Conservation (phyloP, 2,329 filamentous ascomycete genomes). For the Stagonosporopsis vannaccii region DNA sequence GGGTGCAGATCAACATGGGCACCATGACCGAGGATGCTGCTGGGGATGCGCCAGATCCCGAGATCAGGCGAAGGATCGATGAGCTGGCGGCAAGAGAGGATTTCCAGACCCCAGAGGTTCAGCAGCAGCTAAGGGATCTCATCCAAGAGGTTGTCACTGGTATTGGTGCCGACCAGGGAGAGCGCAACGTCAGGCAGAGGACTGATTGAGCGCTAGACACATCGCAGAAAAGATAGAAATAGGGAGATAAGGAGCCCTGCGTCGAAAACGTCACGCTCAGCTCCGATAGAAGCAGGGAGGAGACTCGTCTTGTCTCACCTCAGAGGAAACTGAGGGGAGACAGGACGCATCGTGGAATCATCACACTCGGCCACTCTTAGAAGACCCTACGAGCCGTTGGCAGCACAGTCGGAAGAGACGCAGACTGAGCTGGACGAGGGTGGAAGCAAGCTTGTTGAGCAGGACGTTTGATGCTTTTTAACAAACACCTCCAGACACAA, state of each 20-base stretch:
- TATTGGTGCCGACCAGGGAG: constrained; percentile 66
- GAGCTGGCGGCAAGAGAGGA: constrained; percentile 84
- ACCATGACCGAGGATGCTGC: constrained; percentile 67
- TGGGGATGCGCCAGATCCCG: constrained; percentile 75
- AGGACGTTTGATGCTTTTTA: neutral
- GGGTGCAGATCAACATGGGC: constrained; percentile 78
- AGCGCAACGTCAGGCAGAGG: constrained; percentile 55
- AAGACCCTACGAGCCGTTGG: neutral
- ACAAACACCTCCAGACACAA: neutral
- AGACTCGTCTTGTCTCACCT: neutral
- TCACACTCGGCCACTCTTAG: neutral
- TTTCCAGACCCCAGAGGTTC: constrained; percentile 81
- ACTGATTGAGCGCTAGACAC: constrained; percentile 39
- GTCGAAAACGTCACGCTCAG: neutral
- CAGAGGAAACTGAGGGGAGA: neutral
- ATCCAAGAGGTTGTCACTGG: constrained; percentile 81
- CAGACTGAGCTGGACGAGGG: neutral
- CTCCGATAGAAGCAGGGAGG: no score
- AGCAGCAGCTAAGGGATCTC: constrained; percentile 78
- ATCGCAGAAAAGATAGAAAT: neutral
- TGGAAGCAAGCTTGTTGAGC: neutral
- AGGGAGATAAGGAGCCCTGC: neutral
- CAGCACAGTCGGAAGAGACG: neutral
- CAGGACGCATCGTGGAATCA: neutral
- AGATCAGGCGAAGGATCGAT: constrained; percentile 86